phyloP scores from a whole-genome alignment of 2,329 filamentous ascomycete species.

The Pseudogymnoascus sp. region DNA sequence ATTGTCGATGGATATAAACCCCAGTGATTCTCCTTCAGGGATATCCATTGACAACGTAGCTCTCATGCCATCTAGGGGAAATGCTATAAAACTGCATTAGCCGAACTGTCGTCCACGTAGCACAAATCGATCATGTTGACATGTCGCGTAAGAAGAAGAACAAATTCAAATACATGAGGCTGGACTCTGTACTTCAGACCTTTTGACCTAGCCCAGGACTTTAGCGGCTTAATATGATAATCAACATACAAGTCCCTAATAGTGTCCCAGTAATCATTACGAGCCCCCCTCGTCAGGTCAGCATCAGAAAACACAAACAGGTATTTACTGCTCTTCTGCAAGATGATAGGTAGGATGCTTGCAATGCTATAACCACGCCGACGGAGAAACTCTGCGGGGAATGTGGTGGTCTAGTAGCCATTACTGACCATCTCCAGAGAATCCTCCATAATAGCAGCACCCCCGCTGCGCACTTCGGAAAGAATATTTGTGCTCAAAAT shows the following conservation, averaged over 20 bases:
- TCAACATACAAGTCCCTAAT: background rate
- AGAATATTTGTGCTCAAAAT: background rate
- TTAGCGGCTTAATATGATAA: background rate
- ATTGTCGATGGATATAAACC: slow-evolving; percentile 4
- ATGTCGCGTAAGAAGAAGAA: background rate
- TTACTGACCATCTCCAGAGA: background rate
- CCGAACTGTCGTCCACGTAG: background rate
- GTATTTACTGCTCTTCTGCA: background rate
- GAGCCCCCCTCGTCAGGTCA: background rate
- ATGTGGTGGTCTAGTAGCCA: background rate
- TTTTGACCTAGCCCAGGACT: background rate
- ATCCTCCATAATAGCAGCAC: background rate
- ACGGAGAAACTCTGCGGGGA: background rate
- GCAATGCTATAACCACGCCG: background rate
- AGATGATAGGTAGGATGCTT: background rate
- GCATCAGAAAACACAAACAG: background rate
- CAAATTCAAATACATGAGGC: too few relatives aligned
- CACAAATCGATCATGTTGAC: background rate
- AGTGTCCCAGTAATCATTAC: background rate
- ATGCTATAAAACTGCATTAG: background rate
- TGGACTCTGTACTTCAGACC: background rate
- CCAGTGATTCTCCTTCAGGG: background rate
- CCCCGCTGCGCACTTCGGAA: background rate
- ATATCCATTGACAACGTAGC: background rate
- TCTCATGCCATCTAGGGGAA: background rate